phyloP scores from a whole-genome alignment of 805 yeast genomes.

The Teunomyces funiuensis region DNA sequence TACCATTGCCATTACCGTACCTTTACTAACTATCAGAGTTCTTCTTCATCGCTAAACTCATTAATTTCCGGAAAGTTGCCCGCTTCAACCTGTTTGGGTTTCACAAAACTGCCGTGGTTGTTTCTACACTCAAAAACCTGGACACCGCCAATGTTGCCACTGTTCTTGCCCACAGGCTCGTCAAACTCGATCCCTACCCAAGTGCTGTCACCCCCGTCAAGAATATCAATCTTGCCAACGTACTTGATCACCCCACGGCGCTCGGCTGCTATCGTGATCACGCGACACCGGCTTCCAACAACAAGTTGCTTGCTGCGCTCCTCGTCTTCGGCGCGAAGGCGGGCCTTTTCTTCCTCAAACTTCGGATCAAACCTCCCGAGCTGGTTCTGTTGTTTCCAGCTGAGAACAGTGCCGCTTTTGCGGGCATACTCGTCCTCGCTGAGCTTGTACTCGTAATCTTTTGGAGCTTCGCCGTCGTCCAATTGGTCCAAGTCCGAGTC shows the following conservation, averaged over 20 bases:
- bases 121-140: conserved; percentile 56
- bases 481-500: conserved; percentile 48
- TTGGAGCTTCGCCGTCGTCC: conserved; percentile 13
- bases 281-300: conserved; percentile 55
- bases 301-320: conserved; percentile 20
- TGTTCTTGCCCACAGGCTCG: conserved; percentile 83
- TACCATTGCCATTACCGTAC: too few species aligned
- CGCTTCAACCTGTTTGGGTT: conserved; percentile 64
- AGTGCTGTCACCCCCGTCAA: conserved; percentile 45
- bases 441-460: conserved; percentile 34
- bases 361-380: conserved; percentile 74
- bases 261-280: conserved; percentile 45
- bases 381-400: conserved; percentile 70
- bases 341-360: conserved; percentile 30
- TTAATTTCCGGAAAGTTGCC: conserved; percentile 62
- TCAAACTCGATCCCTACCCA: conserved; percentile 91
- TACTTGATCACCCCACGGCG: conserved; percentile 71
- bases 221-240: conserved; percentile 65
- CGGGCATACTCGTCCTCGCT: conserved; percentile 61
- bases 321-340: background rate
- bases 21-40: too few species aligned
- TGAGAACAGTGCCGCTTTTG: conserved; percentile 61
- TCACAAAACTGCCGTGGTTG: conserved; percentile 76
- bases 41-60: conserved; percentile 37
- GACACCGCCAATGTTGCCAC: conserved; percentile 68